Conservation (phyloP, 208 protist genomes). For the Leishmania aethiopica region DNA sequence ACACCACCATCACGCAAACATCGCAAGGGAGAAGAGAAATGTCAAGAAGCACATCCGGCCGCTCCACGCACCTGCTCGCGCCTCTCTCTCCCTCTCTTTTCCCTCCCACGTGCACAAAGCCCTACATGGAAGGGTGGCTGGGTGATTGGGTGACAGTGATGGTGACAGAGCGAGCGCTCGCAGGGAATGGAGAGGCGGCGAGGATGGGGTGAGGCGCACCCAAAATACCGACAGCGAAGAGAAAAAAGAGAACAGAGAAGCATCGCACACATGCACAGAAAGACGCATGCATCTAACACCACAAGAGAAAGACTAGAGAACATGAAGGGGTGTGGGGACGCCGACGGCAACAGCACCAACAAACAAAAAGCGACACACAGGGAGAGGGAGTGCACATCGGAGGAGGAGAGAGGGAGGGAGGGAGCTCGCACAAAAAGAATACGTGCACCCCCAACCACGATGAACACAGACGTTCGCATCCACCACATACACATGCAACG, state of each 20-base stretch:
- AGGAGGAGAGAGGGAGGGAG: neutral
- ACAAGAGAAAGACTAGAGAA: neutral
- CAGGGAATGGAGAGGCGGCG: neutral
- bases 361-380: neutral
- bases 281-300: neutral
- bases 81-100: neutral
- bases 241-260: neutral
- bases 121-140: neutral
- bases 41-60: neutral
- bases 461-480: neutral
- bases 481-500: neutral
- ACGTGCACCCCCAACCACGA: neutral
- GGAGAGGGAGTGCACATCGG: neutral
- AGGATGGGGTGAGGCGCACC: neutral
- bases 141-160: neutral
- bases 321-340: neutral
- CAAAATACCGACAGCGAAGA: neutral
- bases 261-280: neutral
- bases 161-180: neutral
- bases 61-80: neutral
- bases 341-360: neutral
- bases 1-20: neutral
- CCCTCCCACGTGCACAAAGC: neutral
- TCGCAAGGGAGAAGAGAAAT: neutral
- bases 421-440: neutral